Conservation (phyloP, 495 filamentous ascomycete genomes). For the Patellaria atrata region DNA sequence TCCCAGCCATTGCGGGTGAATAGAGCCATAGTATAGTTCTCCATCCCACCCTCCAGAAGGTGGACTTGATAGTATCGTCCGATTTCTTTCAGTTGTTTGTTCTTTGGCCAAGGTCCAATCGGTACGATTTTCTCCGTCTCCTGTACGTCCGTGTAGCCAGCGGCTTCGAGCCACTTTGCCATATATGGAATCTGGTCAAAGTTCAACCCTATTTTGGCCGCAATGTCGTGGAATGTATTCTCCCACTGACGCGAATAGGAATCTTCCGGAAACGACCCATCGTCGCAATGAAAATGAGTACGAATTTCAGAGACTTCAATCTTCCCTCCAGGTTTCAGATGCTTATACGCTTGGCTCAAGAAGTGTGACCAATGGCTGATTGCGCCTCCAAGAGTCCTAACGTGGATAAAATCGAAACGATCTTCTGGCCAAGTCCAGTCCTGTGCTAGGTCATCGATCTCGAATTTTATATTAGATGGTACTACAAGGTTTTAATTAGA, state of each 20-base stretch:
- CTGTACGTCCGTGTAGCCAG: slow-evolving; percentile 15
- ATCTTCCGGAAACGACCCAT: too few relatives aligned
- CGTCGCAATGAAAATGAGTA: too few relatives aligned
- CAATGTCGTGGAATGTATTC: too few relatives aligned
- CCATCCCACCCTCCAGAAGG: slow-evolving; percentile 14
- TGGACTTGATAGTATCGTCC: slow-evolving; percentile 16
- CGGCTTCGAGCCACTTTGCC: slow-evolving; percentile 19
- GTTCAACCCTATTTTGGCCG: too few relatives aligned
- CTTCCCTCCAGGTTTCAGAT: slow-evolving; percentile 22
- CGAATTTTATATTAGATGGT: slow-evolving; percentile 42
- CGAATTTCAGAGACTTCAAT: too few relatives aligned
- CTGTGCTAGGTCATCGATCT: slow-evolving; percentile 38
- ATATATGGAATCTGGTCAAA: too few relatives aligned
- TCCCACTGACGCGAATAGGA: too few relatives aligned
- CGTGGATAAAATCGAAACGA: slow-evolving; percentile 25
- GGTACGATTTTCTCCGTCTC: slow-evolving; percentile 14
- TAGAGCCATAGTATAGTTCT: slow-evolving; percentile 15
- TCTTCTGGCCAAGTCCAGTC: slow-evolving; percentile 33
- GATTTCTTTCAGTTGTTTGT: slow-evolving; percentile 15
- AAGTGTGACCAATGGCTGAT: slow-evolving; percentile 22
- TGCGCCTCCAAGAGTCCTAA: slow-evolving; percentile 19
- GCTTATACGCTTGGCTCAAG: slow-evolving; percentile 14
- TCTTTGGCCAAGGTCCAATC: slow-evolving; percentile 15
- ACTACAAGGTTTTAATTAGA: too few relatives aligned
- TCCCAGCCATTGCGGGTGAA: slow-evolving; percentile 33